phyloP scores from a whole-genome alignment of 208 protist species.

The Strigomonas culicis region DNA sequence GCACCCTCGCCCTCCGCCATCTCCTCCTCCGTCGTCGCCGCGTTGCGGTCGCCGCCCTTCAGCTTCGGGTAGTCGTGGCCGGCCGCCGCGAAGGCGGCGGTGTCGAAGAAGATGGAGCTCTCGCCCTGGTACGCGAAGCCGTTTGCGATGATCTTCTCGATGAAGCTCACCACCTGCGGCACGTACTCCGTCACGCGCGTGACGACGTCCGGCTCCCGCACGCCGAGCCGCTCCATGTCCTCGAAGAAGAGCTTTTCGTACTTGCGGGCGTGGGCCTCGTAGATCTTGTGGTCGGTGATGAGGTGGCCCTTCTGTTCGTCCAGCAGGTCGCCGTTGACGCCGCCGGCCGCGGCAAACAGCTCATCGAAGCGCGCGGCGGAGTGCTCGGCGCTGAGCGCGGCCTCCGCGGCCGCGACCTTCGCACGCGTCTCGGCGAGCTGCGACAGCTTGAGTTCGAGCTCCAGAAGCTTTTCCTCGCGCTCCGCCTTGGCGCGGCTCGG shows the following conservation, averaged over 20 bases:
- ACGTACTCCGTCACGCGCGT: slow-evolving; percentile 98
- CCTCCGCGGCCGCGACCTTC: slow-evolving; percentile 48
- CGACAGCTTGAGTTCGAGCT: slow-evolving; percentile 62
- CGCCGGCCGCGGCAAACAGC: slow-evolving; percentile 55
- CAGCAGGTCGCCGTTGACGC: slow-evolving; percentile 77
- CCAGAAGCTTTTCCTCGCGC: slow-evolving; percentile 75
- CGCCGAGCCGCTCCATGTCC: slow-evolving; percentile 89
- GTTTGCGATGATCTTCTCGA: slow-evolving; percentile 95
- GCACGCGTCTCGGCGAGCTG: slow-evolving; percentile 56
- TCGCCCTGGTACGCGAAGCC: slow-evolving; percentile 94
- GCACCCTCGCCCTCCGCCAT: slow-evolving; percentile 92
- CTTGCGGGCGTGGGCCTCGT: slow-evolving; percentile 74
- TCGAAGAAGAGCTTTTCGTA: slow-evolving; percentile 93
- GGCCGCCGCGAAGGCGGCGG: slow-evolving; percentile 67
- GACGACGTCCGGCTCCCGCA: slow-evolving; percentile 90
- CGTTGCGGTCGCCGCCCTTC: slow-evolving; percentile 34
- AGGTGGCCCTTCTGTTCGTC: slow-evolving; percentile 62
- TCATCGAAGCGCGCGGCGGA: slow-evolving; percentile 27
- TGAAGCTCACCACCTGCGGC: slow-evolving; percentile 93
- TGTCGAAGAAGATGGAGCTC: slow-evolving; percentile 97
- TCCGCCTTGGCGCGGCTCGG: slow-evolving; percentile 52
- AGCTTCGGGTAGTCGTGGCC: slow-evolving; percentile 95
- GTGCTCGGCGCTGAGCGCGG: slow-evolving; percentile 8
- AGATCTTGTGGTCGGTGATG: slow-evolving; percentile 85
- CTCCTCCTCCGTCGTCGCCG: slow-evolving; percentile 71